Evolutionary conservation across 768 basidiomycete species (phyloP), one percentile per base, ranked within the genome.

Genomic region (Leccinum imitatum): DNA sequence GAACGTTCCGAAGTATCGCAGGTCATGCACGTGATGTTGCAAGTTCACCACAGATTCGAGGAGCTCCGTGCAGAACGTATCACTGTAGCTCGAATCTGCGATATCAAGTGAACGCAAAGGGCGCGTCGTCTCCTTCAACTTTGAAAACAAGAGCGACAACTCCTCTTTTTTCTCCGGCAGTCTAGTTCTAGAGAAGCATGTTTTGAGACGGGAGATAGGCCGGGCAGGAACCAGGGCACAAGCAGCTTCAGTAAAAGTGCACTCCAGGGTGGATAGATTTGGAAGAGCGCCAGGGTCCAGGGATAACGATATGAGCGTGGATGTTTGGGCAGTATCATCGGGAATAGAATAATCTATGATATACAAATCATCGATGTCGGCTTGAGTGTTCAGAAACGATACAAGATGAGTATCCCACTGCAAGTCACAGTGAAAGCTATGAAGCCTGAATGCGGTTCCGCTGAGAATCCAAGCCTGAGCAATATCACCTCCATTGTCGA

Each of bases 181-280:
- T 54, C 75, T 76, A n/a, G 82, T 75, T 54, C 77, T 76, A 23
- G 87, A 87, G 70, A 89, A 86, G 66, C 87, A 88, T 6, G 87
- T 87, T 71, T 89, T 89, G 58, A 89, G 77, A 56, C 80, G 82
- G 2, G 82, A 79, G 44, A 90, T 71, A 7, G 87, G 86, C 3
- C 87, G 79, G 11, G 77, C 77, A 1, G 87, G 85, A 21, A 83
- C 78, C 10, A 89, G 71, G 15, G 78, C 78, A 53, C 77, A 76
- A 4, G 83, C 87, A 1, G 86, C 87, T 70, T 86, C 86, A 17
- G 82, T 74, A 70, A 88, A 88, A 2, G 87, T 87, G 71, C 87
- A 89, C 71, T 88, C 85, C 46, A 89, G 69, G 25, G 74, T 79
- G 6, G 81, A 75, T 23, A 89, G 73, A 51, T 74, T 73, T 37